Percentiles rank a stretch among this genome's conserved stretches.
phyloP scores from a whole-genome alignment of 495 filamentous ascomycete species.

The Penicillium silybi region DNA sequence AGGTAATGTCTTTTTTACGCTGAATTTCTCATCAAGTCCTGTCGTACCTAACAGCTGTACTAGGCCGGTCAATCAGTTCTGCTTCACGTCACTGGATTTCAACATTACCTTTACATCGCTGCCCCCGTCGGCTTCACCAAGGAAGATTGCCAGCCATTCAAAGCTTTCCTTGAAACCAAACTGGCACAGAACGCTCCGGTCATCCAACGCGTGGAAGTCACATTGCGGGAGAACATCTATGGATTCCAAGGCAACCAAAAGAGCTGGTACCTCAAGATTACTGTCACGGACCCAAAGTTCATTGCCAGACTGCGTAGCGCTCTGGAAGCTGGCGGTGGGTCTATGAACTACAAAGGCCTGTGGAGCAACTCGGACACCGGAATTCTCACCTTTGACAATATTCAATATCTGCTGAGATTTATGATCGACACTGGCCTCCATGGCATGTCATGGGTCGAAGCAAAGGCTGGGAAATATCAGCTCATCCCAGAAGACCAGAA shows the following conservation, averaged over 20 bases:
- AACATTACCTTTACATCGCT: constrained; percentile 92
- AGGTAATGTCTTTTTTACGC: constrained; percentile 43
- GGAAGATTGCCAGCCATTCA: constrained; percentile 71
- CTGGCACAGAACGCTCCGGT: constrained; percentile 59
- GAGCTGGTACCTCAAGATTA: constrained; percentile 89
- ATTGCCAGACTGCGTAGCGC: constrained; percentile 66
- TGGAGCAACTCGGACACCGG: constrained; percentile 70
- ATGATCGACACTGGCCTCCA: constrained; percentile 94
- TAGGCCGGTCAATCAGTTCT: constrained; percentile 86
- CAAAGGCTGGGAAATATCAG: constrained; percentile 66
- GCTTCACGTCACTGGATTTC: constrained; percentile 91
- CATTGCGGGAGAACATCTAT: constrained; percentile 83
- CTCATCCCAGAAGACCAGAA: constrained; percentile 56
- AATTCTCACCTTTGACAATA: constrained; percentile 86
- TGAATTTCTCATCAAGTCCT: background rate
- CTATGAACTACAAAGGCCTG: constrained; percentile 80
- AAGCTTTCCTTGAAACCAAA: constrained; percentile 69
- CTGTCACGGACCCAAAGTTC: constrained; percentile 79
- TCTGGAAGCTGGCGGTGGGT: constrained; percentile 62
- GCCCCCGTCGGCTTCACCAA: constrained; percentile 78
- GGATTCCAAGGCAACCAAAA: constrained; percentile 89
- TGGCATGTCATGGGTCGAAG: constrained; percentile 98
- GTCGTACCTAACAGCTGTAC: constrained; percentile 13
- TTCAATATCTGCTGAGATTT: constrained; percentile 91
- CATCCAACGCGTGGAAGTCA: constrained; percentile 71